These are phyloP conservation scores for Saccharomyces hybrid DNA, from an alignment of 1,139 yeast species.

Conservation along the genomic window DNA sequence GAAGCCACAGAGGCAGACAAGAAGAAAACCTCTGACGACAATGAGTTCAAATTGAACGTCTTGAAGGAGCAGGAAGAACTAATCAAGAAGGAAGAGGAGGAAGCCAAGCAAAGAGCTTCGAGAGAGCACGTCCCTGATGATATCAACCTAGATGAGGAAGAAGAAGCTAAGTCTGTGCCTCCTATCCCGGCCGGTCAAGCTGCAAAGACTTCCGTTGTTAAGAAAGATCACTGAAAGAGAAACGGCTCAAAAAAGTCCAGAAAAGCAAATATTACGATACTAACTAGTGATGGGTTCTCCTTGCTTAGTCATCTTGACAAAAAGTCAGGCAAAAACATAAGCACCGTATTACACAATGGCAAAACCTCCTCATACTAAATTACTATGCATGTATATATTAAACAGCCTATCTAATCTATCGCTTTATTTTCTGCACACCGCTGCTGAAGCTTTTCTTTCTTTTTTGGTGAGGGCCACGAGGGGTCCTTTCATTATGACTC, in stretches of 20 bases:
- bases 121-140: slow-evolving; percentile 70
- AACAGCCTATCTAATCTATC: neutral
- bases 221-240: slow-evolving; percentile 43
- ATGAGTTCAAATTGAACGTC: slow-evolving; percentile 80
- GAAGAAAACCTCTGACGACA: slow-evolving; percentile 28
- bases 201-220: slow-evolving; percentile 14
- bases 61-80: slow-evolving; percentile 94
- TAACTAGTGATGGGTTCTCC: neutral
- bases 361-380: neutral
- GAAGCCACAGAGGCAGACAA: slow-evolving; percentile 9
- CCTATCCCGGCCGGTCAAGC: slow-evolving; percentile 22
- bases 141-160: slow-evolving; percentile 73
- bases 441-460: neutral
- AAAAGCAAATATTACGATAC: slow-evolving; percentile 62
- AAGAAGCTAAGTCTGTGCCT: slow-evolving; percentile 24
- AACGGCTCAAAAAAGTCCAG: slow-evolving; percentile 68
- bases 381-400: neutral
- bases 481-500: neutral
- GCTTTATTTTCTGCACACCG: neutral
- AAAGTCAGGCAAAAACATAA: neutral
- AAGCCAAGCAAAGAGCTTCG: slow-evolving; percentile 61
- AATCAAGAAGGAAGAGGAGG: slow-evolving; percentile 81
- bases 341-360: neutral
- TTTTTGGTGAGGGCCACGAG: neutral
- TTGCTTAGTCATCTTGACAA: neutral